Evolutionary conservation across 345 rosid genomes (phyloP).

Genomic region (Linum trigynum): DNA sequence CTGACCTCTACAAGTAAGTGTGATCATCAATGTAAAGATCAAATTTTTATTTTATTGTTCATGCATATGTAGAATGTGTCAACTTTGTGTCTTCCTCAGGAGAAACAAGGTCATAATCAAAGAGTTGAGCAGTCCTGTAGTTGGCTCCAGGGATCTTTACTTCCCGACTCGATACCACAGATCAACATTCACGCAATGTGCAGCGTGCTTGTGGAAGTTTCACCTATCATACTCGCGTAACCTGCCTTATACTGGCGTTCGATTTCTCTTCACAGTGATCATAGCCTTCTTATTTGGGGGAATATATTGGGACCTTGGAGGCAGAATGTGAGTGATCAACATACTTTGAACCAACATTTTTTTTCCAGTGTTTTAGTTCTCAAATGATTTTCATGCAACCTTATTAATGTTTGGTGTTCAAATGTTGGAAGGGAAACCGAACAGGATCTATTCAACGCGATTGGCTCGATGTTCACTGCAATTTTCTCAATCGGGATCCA

Average conservation of each 20-base stretch:
- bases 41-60: not conserved
- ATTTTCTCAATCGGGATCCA: not conserved
- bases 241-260: constrained; percentile 29
- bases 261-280: constrained; percentile 22
- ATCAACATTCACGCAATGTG: constrained; percentile 30
- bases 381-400: not conserved
- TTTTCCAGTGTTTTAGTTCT: not conserved
- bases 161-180: constrained; percentile 40
- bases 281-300: constrained; percentile 32
- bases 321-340: constrained; percentile 17
- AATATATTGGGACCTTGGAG: constrained; percentile 34
- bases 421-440: not conserved
- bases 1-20: not conserved
- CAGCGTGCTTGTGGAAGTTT: constrained; percentile 46
- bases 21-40: not conserved
- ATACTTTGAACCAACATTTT: not conserved
- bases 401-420: not conserved
- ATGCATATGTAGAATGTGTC: not conserved
- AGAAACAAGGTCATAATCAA: constrained; percentile 34
- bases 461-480: constrained; percentile 4
- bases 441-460: not conserved
- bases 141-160: constrained; percentile 28
- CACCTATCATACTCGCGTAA: constrained; percentile 48
- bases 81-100: not conserved
- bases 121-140: constrained; percentile 27